Evolutionary conservation across 139 green algal species (phyloP), one percentile per base, ranked within the genome.

Genomic region (Chlorella sp.): DNA sequence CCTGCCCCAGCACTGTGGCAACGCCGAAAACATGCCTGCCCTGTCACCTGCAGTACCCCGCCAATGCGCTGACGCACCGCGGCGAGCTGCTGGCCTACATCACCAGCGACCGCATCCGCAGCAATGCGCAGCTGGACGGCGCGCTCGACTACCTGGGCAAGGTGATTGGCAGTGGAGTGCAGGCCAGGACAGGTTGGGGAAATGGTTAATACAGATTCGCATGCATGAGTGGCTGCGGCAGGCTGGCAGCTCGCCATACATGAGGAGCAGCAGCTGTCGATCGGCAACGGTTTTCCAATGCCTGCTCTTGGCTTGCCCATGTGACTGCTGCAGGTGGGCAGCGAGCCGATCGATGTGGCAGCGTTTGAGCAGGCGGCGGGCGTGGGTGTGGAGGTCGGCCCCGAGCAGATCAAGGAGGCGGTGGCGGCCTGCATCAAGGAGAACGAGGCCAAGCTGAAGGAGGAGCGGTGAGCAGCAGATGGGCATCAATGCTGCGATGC

Each of bases 131-230:
- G 91, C 88, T 98, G 71, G 94, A 97, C 32, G 95, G 88, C 9
- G 94, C 93, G 0, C 91, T 97, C 63, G 92, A 96, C n/a, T 97
- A 95, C 86, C 88, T 98, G 39, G 92, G 93, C 41, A 94, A 90
- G 64, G 65, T 95, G 3, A 16, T 55, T 28, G 60, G 20, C 16
- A n/a, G 60, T 30, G 21, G 28, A 30, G 18, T 32, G 60, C 28
- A 7, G 16, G n/a, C n/a, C n/a, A n/a, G n/a, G n/a, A n/a, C n/a
- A n/a, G n/a, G n/a, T n/a, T n/a, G n/a, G n/a, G n/a, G n/a, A n/a
- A n/a, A n/a, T n/a, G n/a, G n/a, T n/a, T n/a, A n/a, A n/a, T n/a
- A n/a, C n/a, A n/a, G n/a, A n/a, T n/a, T n/a, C n/a, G n/a, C n/a
- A n/a, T n/a, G n/a, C n/a, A n/a, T n/a, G n/a, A n/a, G n/a, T n/a